Percentiles rank a stretch among this genome's conserved stretches.
Evolutionary conservation across 352 stramenopile species (phyloP).

Genomic region (Phytophthora brassicae): DNA sequence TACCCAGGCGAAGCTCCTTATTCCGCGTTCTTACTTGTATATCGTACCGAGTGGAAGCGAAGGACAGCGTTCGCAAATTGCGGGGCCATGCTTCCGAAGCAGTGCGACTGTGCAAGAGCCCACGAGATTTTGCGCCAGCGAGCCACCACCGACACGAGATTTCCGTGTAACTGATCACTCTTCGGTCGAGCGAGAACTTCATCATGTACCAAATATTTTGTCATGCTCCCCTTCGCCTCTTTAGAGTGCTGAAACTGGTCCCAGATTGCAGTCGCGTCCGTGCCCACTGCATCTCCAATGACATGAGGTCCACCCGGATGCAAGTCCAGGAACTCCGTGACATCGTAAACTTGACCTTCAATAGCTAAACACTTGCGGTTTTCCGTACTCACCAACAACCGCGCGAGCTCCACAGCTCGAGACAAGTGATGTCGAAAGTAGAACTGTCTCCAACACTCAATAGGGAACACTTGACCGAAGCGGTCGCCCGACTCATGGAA

Average conservation of each 20-base stretch:
- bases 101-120: conserved; percentile 53
- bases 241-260: conserved; percentile 70
- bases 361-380: conserved; percentile 64
- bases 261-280: conserved; percentile 67
- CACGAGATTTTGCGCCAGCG: conserved; percentile 62
- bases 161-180: conserved; percentile 32
- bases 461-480: conserved; percentile 53
- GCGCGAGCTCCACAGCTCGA: conserved; percentile 61
- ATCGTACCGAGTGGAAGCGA: conserved; percentile 32
- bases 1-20: neutral
- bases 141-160: conserved; percentile 36
- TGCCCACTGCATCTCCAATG: conserved; percentile 70
- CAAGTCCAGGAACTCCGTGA: conserved; percentile 64
- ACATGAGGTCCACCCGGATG: conserved; percentile 73
- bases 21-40: conserved; percentile 6
- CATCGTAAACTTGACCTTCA: conserved; percentile 64
- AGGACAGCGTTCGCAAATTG: conserved; percentile 45
- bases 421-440: conserved; percentile 75
- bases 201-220: conserved; percentile 59
- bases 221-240: conserved; percentile 65
- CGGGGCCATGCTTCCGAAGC: conserved; percentile 47
- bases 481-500: conserved; percentile 51
- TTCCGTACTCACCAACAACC: conserved; percentile 41
- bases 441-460: conserved; percentile 63
- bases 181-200: conserved; percentile 32